phyloP scores from a whole-genome alignment of 208 protist genomes.

The Vickermania spadyakhi region DNA sequence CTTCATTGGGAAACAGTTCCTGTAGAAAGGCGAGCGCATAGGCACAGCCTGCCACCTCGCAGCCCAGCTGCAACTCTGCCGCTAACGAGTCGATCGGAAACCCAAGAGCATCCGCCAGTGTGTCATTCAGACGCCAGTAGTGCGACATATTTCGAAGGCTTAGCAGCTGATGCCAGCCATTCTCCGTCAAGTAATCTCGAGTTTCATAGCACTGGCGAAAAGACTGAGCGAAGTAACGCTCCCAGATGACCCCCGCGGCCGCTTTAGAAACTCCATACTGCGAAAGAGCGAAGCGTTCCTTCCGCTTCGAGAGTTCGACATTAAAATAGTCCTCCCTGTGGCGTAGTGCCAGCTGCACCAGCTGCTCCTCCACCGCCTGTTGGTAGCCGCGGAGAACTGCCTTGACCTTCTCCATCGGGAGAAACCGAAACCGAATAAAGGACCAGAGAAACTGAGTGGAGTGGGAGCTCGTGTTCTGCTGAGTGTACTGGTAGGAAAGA shows the following conservation, averaged over 20 bases:
- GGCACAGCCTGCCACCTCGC: conserved; percentile 69
- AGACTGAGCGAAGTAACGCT: conserved; percentile 38
- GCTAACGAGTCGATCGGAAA: conserved; percentile 31
- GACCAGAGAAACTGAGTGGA: conserved; percentile 33
- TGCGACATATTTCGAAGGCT: conserved; percentile 40
- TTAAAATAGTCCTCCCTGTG: conserved; percentile 72
- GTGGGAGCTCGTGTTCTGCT: neutral
- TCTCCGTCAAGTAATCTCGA: conserved; percentile 63
- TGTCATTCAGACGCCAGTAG: neutral
- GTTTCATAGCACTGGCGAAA: conserved; percentile 45
- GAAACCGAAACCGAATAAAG: conserved; percentile 60
- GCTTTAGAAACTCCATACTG: conserved; percentile 41
- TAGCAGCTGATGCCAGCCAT: conserved; percentile 84
- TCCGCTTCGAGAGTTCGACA: conserved; percentile 27
- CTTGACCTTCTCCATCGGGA: conserved; percentile 56
- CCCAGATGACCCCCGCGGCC: conserved; percentile 64
- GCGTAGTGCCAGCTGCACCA: conserved; percentile 38
- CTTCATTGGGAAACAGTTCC: conserved; percentile 58
- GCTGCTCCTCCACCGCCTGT: conserved; percentile 49
- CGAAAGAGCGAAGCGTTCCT: conserved; percentile 30
- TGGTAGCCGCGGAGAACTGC: conserved; percentile 58
- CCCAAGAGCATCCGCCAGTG: conserved; percentile 58
- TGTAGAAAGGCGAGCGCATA: conserved; percentile 78
- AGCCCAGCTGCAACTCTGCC: conserved; percentile 34
- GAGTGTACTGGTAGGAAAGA: neutral